Evolutionary conservation across 805 yeast genomes (phyloP).

Genomic region (Torulaspora microellipsoides): DNA sequence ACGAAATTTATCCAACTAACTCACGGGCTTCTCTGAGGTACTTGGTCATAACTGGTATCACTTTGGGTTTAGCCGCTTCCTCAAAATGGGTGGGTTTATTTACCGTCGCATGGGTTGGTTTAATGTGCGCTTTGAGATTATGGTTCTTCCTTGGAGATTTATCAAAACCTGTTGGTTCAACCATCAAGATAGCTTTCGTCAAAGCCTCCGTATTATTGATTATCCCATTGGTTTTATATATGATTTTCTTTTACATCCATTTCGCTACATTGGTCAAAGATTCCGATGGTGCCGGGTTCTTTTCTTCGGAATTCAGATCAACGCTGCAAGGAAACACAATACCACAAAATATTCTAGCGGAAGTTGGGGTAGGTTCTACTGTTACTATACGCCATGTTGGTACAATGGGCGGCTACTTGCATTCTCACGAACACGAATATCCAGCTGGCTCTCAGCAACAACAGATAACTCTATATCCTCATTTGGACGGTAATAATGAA

Average conservation of each 20-base stretch:
- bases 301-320: constrained; percentile 68
- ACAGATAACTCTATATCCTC: constrained; percentile 77
- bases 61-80: constrained; percentile 67
- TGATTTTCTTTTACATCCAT: constrained; percentile 58
- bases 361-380: constrained; percentile 68
- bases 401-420: constrained; percentile 77
- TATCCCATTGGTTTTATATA: constrained; percentile 53
- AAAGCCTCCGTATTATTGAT: constrained; percentile 54
- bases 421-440: constrained; percentile 68
- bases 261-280: constrained; percentile 52
- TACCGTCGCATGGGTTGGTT: constrained; percentile 75
- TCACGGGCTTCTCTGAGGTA: constrained; percentile 52
- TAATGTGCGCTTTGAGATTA: constrained; percentile 52
- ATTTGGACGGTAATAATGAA: constrained; percentile 66
- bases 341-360: constrained; percentile 54
- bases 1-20: constrained; percentile 62
- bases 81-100: constrained; percentile 85
- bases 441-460: constrained; percentile 82
- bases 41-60: constrained; percentile 59
- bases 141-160: constrained; percentile 76
- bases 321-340: constrained; percentile 55
- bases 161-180: constrained; percentile 41
- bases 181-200: constrained; percentile 44
- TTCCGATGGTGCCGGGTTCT: constrained; percentile 68
- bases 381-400: constrained; percentile 64